Percentiles rank a stretch among this genome's conserved stretches.
phyloP scores from a whole-genome alignment of 1,284 basidiomycete genomes.

The Ceratobasidium sp. region DNA sequence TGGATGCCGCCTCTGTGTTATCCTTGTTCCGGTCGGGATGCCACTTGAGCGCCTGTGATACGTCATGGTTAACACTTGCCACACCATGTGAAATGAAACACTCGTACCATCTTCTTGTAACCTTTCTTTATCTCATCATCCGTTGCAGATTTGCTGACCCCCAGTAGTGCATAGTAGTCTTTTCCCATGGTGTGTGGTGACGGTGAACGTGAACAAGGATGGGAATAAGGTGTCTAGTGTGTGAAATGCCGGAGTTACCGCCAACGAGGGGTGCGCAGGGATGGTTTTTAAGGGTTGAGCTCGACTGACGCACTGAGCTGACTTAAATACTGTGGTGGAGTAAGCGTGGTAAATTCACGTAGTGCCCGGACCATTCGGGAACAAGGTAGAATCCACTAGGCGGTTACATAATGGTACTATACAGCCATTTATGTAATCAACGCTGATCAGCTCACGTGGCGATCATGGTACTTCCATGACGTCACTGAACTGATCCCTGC shows the following conservation, averaged over 20 bases:
- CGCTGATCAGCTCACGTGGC: background rate
- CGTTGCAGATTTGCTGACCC: conserved; percentile 55
- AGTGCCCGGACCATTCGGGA: conserved; percentile 16
- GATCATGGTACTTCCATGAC: background rate
- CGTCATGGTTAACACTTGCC: background rate
- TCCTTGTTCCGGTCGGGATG: conserved; percentile 90
- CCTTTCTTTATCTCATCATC: conserved; percentile 66
- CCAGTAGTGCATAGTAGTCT: conserved; percentile 56
- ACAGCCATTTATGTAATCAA: background rate
- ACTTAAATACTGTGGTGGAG: conserved; percentile 31
- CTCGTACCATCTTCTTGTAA: conserved; percentile 45
- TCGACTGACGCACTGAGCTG: conserved; percentile 13
- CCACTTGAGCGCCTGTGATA: conserved; percentile 78
- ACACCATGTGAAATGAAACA: background rate
- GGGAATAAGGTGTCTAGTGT: background rate
- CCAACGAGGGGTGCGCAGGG: background rate
- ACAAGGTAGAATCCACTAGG: conserved; percentile 12
- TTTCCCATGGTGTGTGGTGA: conserved; percentile 39
- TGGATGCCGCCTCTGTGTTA: conserved; percentile 73
- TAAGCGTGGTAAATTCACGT: conserved; percentile 29
- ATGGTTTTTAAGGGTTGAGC: background rate
- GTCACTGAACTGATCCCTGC: background rate
- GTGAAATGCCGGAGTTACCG: background rate
- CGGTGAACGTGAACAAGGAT: background rate
- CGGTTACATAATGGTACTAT: conserved; percentile 6